These are phyloP conservation scores for Scleromitrula shiraiana DNA, from an alignment of 2,329 filamentous ascomycete genomes.

Conservation along the genomic window DNA sequence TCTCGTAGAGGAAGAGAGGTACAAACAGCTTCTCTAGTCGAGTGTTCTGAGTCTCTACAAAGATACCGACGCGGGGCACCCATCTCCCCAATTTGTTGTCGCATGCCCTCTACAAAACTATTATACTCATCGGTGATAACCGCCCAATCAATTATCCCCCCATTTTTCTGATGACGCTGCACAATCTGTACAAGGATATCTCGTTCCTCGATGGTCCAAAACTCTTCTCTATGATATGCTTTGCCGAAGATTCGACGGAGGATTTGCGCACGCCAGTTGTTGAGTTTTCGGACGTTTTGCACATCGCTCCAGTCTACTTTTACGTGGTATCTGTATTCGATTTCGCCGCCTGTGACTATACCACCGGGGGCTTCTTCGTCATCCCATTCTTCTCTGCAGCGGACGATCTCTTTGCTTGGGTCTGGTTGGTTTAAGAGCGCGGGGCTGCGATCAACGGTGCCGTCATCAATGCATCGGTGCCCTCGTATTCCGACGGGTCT, in stretches of 20 bases:
- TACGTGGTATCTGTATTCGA: neutral
- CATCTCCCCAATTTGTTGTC: neutral
- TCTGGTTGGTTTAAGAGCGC: neutral
- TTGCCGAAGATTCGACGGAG: neutral
- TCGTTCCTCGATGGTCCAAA: slow-evolving; percentile 3
- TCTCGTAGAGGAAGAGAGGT: neutral
- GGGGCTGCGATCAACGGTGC: neutral
- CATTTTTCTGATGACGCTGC: neutral
- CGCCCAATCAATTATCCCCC: neutral
- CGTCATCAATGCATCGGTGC: neutral
- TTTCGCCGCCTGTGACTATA: neutral
- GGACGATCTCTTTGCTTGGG: neutral
- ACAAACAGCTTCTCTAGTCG: slow-evolving; percentile 2
- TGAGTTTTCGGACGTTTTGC: neutral
- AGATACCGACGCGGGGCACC: slow-evolving; percentile 4
- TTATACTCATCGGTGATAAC: slow-evolving; percentile 1
- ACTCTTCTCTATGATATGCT: neutral
- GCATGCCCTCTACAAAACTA: neutral
- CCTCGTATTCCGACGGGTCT: neutral
- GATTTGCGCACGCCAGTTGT: neutral
- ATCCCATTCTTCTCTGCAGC: neutral
- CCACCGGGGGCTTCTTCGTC: neutral
- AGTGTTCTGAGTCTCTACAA: neutral
- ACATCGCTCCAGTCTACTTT: neutral
- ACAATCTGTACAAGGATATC: neutral